phyloP scores from a whole-genome alignment of 345 rosid genomes.

The Arabis hirsuta region DNA sequence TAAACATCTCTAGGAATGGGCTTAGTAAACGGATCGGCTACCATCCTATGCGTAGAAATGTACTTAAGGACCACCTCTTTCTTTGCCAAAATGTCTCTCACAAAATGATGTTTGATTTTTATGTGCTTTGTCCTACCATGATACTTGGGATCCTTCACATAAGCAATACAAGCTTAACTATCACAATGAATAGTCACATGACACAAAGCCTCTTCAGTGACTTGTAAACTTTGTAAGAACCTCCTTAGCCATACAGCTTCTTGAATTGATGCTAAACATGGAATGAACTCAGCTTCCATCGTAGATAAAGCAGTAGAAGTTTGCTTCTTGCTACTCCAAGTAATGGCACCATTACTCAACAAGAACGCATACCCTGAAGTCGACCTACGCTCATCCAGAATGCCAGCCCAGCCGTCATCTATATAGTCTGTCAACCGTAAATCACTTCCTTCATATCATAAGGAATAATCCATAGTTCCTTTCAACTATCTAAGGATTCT shows the following conservation, averaged over 20 bases:
- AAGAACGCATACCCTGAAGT: neutral
- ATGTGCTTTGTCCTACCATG: slow-evolving; percentile 1
- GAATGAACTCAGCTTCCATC: too few species aligned
- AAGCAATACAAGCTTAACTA: neutral
- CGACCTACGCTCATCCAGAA: neutral
- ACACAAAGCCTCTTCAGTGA: too few species aligned
- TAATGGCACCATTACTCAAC: neutral
- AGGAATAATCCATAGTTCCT: neutral
- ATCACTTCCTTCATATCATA: neutral
- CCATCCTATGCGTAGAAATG: neutral
- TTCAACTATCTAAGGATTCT: neutral
- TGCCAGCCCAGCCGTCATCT: neutral
- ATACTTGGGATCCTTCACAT: slow-evolving; percentile 4
- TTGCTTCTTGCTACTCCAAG: neutral
- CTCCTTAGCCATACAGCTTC: too few species aligned
- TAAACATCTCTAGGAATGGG: neutral
- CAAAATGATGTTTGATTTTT: neutral
- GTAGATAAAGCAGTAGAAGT: neutral
- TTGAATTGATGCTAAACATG: too few species aligned
- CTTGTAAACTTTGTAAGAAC: too few species aligned
- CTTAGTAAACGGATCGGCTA: neutral
- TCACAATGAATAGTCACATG: too few species aligned
- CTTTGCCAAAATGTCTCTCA: slow-evolving; percentile 6
- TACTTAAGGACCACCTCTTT: neutral
- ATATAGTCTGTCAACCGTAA: neutral